These are phyloP conservation scores for Populus ilicifolia DNA, from an alignment of 345 rosid species.

Conservation along the genomic window DNA sequence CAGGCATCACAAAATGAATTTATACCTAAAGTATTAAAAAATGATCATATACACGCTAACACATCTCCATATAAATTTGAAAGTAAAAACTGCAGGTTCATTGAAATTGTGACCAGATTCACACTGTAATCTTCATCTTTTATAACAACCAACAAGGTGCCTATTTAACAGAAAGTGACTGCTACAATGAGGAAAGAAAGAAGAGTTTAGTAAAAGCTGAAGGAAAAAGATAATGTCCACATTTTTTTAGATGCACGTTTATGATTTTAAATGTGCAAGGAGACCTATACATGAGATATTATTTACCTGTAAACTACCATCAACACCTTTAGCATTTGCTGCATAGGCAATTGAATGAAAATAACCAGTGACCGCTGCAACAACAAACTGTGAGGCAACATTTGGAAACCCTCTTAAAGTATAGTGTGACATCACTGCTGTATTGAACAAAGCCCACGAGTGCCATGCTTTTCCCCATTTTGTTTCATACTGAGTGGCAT, in stretches of 20 bases:
- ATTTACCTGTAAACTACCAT: conserved; percentile 95
- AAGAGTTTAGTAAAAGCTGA: not conserved
- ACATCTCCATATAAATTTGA: not conserved
- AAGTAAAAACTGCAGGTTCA: not conserved
- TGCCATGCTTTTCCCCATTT: conserved; percentile 99
- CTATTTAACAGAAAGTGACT: not conserved
- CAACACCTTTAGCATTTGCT: conserved; percentile 91
- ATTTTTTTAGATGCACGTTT: not conserved
- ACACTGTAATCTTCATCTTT: not conserved
- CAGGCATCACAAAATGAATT: not conserved
- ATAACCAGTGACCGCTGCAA: conserved; percentile 94
- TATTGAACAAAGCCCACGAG: conserved; percentile 92
- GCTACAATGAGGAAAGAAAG: not conserved
- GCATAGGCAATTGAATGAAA: conserved; percentile 95
- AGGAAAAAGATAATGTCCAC: not conserved
- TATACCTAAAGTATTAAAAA: not conserved
- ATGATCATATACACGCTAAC: not conserved
- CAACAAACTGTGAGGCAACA: conserved; percentile 73
- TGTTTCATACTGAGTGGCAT: conserved; percentile 70
- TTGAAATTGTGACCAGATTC: not conserved
- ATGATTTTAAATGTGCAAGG: not conserved
- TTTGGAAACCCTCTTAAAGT: conserved; percentile 54
- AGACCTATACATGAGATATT: not conserved
- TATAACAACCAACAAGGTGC: not conserved
- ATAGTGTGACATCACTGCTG: conserved; percentile 96